These are phyloP conservation scores for Linum lewisii DNA, from an alignment of 345 rosid genomes.

Conservation along the genomic window DNA sequence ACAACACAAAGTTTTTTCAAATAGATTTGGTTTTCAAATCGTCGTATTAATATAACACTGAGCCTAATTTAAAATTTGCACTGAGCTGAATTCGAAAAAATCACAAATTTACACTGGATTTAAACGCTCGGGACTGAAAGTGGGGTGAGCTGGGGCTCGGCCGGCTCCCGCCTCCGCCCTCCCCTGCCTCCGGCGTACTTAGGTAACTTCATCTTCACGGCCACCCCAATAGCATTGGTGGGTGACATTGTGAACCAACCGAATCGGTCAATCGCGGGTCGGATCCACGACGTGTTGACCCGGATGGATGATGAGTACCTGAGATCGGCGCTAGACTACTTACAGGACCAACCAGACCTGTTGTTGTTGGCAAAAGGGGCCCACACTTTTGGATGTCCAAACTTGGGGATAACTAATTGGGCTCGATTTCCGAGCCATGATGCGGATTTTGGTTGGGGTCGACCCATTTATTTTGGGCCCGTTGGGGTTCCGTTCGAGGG, in stretches of 20 bases:
- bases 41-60: no score
- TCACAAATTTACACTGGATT: no score
- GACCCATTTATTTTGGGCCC: conserved; percentile 90
- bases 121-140: no score
- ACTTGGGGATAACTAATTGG: conserved; percentile 89
- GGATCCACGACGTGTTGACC: conserved; percentile 64
- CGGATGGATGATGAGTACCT: conserved; percentile 80
- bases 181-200: conserved; percentile 83
- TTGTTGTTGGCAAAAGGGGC: conserved; percentile 74
- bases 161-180: conserved; percentile 51
- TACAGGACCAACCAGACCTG: conserved; percentile 80
- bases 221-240: conserved; percentile 69
- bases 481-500: conserved; percentile 86
- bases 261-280: conserved; percentile 76
- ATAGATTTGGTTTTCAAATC: no score
- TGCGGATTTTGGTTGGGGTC: conserved; percentile 94
- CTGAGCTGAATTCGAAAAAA: no score
- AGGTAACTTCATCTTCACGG: conserved; percentile 84
- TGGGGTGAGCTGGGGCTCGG: no score
- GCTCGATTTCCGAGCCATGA: conserved; percentile 75
- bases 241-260: conserved; percentile 65
- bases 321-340: conserved; percentile 90
- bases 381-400: conserved; percentile 74
- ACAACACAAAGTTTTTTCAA: no score
- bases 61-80: no score